Evolutionary conservation across 306 rosid species (phyloP).

Genomic region (Ochetophila trinervis): DNA sequence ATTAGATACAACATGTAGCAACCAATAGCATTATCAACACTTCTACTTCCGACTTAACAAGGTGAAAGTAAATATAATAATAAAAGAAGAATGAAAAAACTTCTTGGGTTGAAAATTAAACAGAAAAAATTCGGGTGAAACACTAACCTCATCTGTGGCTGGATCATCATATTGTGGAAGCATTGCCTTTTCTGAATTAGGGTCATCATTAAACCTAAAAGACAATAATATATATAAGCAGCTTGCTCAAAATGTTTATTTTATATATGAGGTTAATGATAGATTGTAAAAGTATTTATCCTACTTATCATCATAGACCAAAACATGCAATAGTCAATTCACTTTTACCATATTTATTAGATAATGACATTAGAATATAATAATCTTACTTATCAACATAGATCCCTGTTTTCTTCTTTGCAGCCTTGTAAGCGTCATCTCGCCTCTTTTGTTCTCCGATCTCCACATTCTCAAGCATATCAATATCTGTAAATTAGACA

Average conservation of each 20-base stretch:
- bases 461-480: slow-evolving; percentile 94
- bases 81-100: not conserved
- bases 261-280: not conserved
- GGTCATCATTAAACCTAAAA: slow-evolving; percentile 88
- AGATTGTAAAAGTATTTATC: not conserved
- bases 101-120: not conserved
- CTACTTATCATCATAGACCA: not conserved
- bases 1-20: not conserved
- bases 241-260: not conserved
- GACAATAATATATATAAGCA: slow-evolving; percentile 17
- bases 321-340: not conserved
- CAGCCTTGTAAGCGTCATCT: slow-evolving; percentile 83
- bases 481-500: slow-evolving; percentile 60
- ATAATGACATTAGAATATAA: not conserved
- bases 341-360: slow-evolving; percentile 6
- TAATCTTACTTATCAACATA: slow-evolving; percentile 80
- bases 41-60: not conserved
- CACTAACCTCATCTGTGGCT: slow-evolving; percentile 61
- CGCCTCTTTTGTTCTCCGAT: slow-evolving; percentile 87
- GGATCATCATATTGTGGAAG: slow-evolving; percentile 95
- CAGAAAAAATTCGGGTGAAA: not conserved
- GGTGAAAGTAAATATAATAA: slow-evolving; percentile 4
- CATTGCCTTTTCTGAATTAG: slow-evolving; percentile 64
- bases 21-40: not conserved
- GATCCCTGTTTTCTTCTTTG: slow-evolving; percentile 76